These are phyloP conservation scores for Rhodotorula sphaerocarpa DNA, from an alignment of 768 basidiomycete genomes.

Conservation along the genomic window DNA sequence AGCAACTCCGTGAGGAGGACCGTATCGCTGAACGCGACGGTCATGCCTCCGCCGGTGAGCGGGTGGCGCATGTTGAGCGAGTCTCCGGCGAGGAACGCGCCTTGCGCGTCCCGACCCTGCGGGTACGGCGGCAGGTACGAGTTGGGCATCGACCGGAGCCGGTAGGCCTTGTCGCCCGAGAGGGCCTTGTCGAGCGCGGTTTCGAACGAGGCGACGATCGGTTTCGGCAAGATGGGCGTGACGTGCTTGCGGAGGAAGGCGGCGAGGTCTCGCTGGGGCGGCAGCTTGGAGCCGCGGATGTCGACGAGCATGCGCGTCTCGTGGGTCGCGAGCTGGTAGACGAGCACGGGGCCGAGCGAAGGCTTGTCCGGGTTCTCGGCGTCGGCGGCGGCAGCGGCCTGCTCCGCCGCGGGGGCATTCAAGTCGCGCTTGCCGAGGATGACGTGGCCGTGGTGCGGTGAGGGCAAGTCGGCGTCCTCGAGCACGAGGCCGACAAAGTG, in stretches of 20 bases:
- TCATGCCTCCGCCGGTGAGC: constrained; percentile 94
- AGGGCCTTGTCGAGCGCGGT: constrained; percentile 58
- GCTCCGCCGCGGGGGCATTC: too few relatives aligned
- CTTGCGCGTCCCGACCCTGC: constrained; percentile 56
- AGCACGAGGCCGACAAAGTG: constrained; percentile 81
- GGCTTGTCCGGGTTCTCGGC: constrained; percentile 8
- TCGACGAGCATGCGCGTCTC: constrained; percentile 93
- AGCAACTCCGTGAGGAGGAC: constrained; percentile 62
- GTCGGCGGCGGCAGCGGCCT: constrained; percentile 1
- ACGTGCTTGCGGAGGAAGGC: constrained; percentile 63
- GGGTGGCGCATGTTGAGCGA: constrained; percentile 99
- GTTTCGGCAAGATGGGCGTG: constrained; percentile 68
- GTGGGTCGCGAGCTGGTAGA: constrained; percentile 75
- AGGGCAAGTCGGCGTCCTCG: constrained; percentile 55
- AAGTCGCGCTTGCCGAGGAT: constrained; percentile 30
- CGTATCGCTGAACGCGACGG: constrained; percentile 81
- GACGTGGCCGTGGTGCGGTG: constrained; percentile 44
- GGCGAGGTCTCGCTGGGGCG: constrained; percentile 48
- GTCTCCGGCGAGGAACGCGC: constrained; percentile 80
- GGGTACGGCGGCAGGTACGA: constrained; percentile 75
- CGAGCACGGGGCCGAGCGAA: constrained; percentile 70
- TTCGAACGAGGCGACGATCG: constrained; percentile 59
- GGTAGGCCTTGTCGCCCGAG: constrained; percentile 43
- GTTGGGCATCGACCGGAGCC: constrained; percentile 88
- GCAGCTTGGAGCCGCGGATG: constrained; percentile 71